Base-by-base conservation (phyloP, 306 rosid species). In the Castanospermum australe region DNA sequence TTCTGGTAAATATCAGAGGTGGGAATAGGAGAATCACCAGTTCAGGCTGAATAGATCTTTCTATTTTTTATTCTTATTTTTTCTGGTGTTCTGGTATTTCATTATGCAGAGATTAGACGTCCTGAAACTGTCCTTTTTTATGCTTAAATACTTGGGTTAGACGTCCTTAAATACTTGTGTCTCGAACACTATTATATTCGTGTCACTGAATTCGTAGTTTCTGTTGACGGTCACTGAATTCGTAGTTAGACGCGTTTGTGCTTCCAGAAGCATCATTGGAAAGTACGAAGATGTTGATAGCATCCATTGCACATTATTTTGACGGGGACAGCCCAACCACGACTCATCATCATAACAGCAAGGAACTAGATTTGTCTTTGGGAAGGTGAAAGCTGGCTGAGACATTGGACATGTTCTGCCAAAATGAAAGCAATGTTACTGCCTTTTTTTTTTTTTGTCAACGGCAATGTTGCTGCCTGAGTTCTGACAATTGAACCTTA, bases 311-410 rank as follows among this genome's bases (percentile, higher is more conserved):
- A 65, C 38, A 25, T 38, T 62, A 73, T 42, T 60, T 14, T 71
- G 86, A 86, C 10, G 18, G 67, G 36, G 87, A 84, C 73, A n/a
- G 9, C 10, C 18, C 87, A 84, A 47, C 90, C 25, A 14, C 45
- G 35, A 13, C 48, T n/a, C n/a, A 0, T 45, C 65, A 33, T 67
- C 55, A 39, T 45, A 41, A 12, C 54, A 50, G 15, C 38, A 28
- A 33, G 65, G 22, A 45, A 24, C 32, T 30, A 39, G 24, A 70
- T 54, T 54, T 83, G 80, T 67, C 86, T 80, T 57, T 59, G 52
- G 54, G 39, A 62, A 62, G 33, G 24, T 47, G 35, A 67, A 60
- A 41, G 78, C 45, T n/a, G 24, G 10, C 56, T 57, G 60, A 76
- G 56, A 47, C 77, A 39, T 5, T 12, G 42, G 35, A n/a, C 72